Base-by-base conservation (phyloP, 805 yeast species). In the Hanseniaspora osmophila region DNA sequence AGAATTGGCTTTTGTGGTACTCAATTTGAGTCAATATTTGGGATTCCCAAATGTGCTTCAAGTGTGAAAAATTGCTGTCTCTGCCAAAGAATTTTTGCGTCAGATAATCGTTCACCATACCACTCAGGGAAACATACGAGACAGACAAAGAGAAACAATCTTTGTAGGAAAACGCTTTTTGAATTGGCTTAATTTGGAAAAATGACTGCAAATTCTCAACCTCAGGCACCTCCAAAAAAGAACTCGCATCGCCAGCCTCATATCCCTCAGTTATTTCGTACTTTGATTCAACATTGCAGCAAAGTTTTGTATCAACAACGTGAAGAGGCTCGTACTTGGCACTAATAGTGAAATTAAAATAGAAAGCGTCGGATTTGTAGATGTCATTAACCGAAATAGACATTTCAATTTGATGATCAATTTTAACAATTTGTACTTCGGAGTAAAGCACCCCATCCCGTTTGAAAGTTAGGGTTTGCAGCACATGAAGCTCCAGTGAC, bases 361-460 rank as follows among this genome's bases (percentile, higher is more conserved):
- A 55, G 33, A 59, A 55, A 3, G 49, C 38, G 30, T 54, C 58
- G 19, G 46, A 54, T 33, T 55, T 55, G 44, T 54, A 56, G 17
- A 59, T 55, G 40, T 61, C 64, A 44, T 60, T 64, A 7, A 60
- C 61, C 6, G 63, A 56, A 9, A 61, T 62, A 10, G 60, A 56
- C 1, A 61, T 44, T 3, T 63, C 61, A 10, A 60, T 47, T 37
- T 50, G 48, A 33, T 58, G 52, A 18, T 52, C 46, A 6, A 57
- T 47, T 6, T 39, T 29, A 6, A 50, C 35, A 4, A 37, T 15
- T 30, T 50, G 49, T 4, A 39, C 33, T 33, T 58, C 61, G 17
- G 49, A 51, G 44, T 46, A 57, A 9, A 22, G 30, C 4, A 17
- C 44, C 5, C 37, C 48, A 1, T 17, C 35, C 15, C 37, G 45